Base-by-base conservation (phyloP, 108 stramenopile genomes). In the Cyclostephanos tholiformis region DNA sequence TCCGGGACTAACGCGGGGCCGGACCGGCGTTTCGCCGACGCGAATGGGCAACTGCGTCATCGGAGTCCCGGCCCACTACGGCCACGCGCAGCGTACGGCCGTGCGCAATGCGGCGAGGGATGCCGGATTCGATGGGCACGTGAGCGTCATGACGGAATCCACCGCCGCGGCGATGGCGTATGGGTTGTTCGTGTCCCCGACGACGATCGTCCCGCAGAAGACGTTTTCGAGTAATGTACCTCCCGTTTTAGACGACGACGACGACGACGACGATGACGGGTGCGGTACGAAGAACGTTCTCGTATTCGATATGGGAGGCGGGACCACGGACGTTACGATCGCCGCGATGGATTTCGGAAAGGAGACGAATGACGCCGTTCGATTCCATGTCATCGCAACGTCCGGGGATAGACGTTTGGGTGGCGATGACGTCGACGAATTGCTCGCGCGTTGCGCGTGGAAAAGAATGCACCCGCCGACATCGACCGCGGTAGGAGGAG, bases 241-340 rank as follows among this genome's bases (percentile, higher is more conserved):
- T n/a, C n/a, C n/a, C n/a, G n/a, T n/a, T n/a, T n/a, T n/a, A n/a
- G n/a, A n/a, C n/a, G n/a, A n/a, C n/a, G n/a, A n/a, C n/a, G n/a
- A n/a, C n/a, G n/a, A n/a, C n/a, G n/a, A n/a, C n/a, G n/a, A n/a
- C 56, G 50, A 65, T 55, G 36, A 16, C 0, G 52, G 39, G 6
- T 38, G 70, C 1, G 41, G 27, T 16, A 65, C 53, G 26, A 84
- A 84, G 27, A 83, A 63, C 25, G 87, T 95, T 53, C 69, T 95
- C 64, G 93, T 95, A 2, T 89, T 95, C 63, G 93, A 95, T 60
- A 91, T 92, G 89, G 93, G 93, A 35, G 93, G 91, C 38, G 93
- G 93, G 1, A 95, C 93, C 5, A 92, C 93, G 5, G 93, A 95
- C 86, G 88, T 92, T 4, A 92, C 90, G 2, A 86, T 95, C 60